Conservation (phyloP, 1,284 basidiomycete species). For the Wolfiporia cocos region DNA sequence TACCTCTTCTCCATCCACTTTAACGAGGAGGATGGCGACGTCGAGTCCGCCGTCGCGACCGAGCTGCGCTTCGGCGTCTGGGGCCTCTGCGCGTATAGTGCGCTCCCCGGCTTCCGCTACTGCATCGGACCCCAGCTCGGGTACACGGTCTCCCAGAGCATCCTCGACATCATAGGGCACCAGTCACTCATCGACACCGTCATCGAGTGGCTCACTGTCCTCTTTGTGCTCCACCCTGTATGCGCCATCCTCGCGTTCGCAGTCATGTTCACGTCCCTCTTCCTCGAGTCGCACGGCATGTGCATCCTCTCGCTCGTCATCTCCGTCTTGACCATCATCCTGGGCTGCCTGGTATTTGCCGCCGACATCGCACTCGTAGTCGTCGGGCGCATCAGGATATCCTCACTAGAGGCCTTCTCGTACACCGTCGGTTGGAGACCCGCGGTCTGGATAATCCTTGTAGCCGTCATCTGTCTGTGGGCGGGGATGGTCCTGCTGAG, state of each 20-base stretch:
- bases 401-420: conserved; percentile 32
- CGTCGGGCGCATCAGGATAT: conserved; percentile 39
- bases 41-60: conserved; percentile 48
- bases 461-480: conserved; percentile 50
- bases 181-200: conserved; percentile 36
- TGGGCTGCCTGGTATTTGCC: conserved; percentile 49
- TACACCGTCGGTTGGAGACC: conserved; percentile 56
- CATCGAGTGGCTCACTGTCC: conserved; percentile 43
- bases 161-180: conserved; percentile 39
- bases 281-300: conserved; percentile 43
- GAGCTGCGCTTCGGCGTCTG: conserved; percentile 67
- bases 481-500: conserved; percentile 51
- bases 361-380: conserved; percentile 57
- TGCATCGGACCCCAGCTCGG: conserved; percentile 57
- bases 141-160: conserved; percentile 25
- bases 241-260: conserved; percentile 51
- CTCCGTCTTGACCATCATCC: conserved; percentile 46
- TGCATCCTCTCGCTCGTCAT: conserved; percentile 51
- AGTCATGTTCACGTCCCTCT: conserved; percentile 46
- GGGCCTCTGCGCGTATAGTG: conserved; percentile 59
- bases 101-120: conserved; percentile 26
- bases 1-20: conserved; percentile 58
- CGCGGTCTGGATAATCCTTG: conserved; percentile 64
- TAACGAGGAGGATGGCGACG: conserved; percentile 25
- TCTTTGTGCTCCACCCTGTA: conserved; percentile 64